Evolutionary conservation across 2,329 filamentous ascomycete genomes (phyloP).

Genomic region (Xylogone sp.): DNA sequence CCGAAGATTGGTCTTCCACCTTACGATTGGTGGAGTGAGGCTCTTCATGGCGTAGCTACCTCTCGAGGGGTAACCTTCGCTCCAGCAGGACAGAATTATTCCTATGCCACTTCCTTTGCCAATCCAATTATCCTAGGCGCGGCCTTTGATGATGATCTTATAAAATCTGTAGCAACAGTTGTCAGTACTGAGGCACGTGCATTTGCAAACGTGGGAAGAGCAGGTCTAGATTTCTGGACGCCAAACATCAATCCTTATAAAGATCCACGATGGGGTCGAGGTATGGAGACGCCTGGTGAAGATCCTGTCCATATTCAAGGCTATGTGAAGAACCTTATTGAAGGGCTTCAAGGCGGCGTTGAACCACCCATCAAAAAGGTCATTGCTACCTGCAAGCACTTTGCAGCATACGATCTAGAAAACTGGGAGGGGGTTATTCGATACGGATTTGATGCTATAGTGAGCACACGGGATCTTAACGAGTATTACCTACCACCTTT

Average conservation of each 20-base stretch:
- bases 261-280: constrained; percentile 58
- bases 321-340: constrained; percentile 49
- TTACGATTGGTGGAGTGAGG: constrained; percentile 59
- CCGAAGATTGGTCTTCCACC: constrained; percentile 14
- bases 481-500: constrained; percentile 67
- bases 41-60: constrained; percentile 54
- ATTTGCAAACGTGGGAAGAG: constrained; percentile 57
- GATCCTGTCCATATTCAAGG: constrained; percentile 44
- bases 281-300: constrained; percentile 53
- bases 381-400: constrained; percentile 55
- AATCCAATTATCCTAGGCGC: constrained; percentile 58
- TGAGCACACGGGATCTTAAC: constrained; percentile 56
- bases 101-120: constrained; percentile 60
- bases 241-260: constrained; percentile 64
- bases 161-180: constrained; percentile 51
- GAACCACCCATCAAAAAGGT: constrained; percentile 37
- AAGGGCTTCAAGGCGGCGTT: constrained; percentile 45
- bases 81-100: constrained; percentile 45
- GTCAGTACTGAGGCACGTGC: constrained; percentile 58
- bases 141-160: constrained; percentile 58
- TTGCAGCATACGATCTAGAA: constrained; percentile 45
- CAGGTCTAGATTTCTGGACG: constrained; percentile 55
- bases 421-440: constrained; percentile 37
- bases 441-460: constrained; percentile 51
- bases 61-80: constrained; percentile 52